A percentile compares a stretch with the other conserved stretches of the same genome.
phyloP scores from a whole-genome alignment of 2,329 filamentous ascomycete genomes.

The Nemania diffusa region DNA sequence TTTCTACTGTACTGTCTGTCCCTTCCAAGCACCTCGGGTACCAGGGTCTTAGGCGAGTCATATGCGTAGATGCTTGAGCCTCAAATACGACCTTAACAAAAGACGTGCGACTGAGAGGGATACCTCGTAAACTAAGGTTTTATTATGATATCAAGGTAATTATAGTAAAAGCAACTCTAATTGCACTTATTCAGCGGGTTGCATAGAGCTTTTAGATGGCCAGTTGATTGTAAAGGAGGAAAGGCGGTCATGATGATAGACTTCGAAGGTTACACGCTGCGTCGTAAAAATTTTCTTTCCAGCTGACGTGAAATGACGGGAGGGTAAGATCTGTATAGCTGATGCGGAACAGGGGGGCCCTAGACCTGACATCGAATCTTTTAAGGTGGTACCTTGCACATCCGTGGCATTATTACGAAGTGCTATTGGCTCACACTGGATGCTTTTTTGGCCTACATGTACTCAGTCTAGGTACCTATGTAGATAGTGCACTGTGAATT shows the following conservation, averaged over 20 bases:
- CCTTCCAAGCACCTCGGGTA: background rate
- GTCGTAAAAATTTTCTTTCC: constrained; percentile 23
- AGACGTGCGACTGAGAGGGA: background rate
- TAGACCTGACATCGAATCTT: background rate
- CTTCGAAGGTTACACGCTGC: background rate
- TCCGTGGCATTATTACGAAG: background rate
- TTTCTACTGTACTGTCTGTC: background rate
- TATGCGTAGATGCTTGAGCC: background rate
- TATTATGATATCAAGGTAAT: background rate
- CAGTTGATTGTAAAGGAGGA: background rate
- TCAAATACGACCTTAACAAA: background rate
- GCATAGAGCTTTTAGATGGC: background rate
- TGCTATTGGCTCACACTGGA: background rate
- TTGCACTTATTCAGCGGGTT: background rate
- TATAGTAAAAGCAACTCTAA: background rate
- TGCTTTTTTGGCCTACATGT: no score
- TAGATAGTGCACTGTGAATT: no score
- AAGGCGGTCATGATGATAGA: background rate
- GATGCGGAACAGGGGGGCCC: background rate
- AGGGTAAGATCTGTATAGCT: constrained; percentile 18
- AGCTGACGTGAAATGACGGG: constrained; percentile 35
- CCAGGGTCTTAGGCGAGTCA: background rate
- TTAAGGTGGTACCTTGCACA: background rate
- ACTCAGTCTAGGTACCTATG: no score
- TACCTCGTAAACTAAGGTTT: background rate